These are phyloP conservation scores for Astrephomene gubernaculifera DNA, from an alignment of 139 green algal genomes.

Conservation along the genomic window DNA sequence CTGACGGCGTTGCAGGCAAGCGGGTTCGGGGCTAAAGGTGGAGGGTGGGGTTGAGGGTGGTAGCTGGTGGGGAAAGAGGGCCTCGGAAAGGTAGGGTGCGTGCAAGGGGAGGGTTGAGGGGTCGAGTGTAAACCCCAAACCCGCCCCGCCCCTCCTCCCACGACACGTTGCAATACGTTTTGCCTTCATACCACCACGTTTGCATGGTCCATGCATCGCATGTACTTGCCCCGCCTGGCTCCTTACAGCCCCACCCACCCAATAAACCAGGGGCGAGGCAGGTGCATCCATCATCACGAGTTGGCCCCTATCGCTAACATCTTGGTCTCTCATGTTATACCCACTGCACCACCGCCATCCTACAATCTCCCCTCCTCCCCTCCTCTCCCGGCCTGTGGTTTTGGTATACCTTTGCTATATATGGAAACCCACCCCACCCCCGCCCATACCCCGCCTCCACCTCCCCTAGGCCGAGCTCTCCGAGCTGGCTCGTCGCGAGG, in stretches of 20 bases:
- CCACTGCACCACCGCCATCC: neutral
- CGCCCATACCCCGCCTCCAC: neutral
- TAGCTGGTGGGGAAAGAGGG: neutral
- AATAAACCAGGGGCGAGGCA: too few species aligned
- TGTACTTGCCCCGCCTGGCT: too few species aligned
- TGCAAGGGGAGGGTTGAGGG: neutral
- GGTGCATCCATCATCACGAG: too few species aligned
- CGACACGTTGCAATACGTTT: neutral
- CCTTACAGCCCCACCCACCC: too few species aligned
- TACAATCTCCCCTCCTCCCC: neutral
- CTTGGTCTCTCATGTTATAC: neutral
- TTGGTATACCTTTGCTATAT: neutral
- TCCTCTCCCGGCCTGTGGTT: neutral
- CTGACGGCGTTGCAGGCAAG: conserved; percentile 1
- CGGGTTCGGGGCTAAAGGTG: neutral
- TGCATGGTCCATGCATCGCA: too few species aligned
- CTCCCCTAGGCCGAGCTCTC: neutral
- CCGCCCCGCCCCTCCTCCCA: neutral
- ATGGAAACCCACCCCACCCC: neutral
- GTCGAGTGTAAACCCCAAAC: neutral
- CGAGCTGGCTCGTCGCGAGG: neutral
- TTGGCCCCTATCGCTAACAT: neutral
- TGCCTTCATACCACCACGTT: too few species aligned
- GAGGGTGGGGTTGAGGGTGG: neutral
- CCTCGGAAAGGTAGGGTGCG: neutral